Conservation (phyloP, 129 eudicot species). For the Sambucus nigra region DNA sequence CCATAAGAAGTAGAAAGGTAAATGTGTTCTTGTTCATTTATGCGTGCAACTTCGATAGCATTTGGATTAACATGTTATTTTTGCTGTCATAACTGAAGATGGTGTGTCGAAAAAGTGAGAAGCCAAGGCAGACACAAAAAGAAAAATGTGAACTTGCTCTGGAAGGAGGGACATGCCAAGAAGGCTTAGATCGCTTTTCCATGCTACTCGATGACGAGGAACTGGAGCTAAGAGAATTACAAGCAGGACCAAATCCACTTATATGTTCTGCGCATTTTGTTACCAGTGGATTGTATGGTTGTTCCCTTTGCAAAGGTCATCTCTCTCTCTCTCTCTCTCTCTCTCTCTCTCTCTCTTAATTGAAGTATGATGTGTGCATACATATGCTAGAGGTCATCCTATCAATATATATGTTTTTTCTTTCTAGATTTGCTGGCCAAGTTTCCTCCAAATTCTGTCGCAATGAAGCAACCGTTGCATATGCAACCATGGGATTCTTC, state of each 20-base stretch:
- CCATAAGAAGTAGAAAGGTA: slow-evolving; percentile 46
- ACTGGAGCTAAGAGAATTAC: slow-evolving; percentile 70
- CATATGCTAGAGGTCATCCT: slow-evolving; percentile 5
- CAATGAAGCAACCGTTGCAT: slow-evolving; percentile 55
- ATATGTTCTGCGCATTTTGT: slow-evolving; percentile 61
- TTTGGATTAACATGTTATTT: slow-evolving; percentile 2
- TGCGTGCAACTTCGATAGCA: background rate
- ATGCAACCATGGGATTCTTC: slow-evolving; percentile 80
- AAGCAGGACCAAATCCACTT: slow-evolving; percentile 62
- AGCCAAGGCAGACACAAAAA: slow-evolving; percentile 33
- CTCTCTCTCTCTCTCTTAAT: background rate
- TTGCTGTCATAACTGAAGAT: slow-evolving; percentile 31
- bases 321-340: slow-evolving; percentile 3
- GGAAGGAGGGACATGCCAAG: slow-evolving; percentile 37
- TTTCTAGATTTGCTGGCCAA: slow-evolving; percentile 69
- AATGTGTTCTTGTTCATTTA: background rate
- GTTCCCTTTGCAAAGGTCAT: slow-evolving; percentile 92
- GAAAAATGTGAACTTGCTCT: slow-evolving; percentile 63
- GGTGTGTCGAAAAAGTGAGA: slow-evolving; percentile 31
- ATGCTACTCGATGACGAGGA: slow-evolving; percentile 80
- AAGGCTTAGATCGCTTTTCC: slow-evolving; percentile 27
- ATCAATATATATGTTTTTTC: slow-evolving; percentile 6
- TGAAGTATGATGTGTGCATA: background rate
- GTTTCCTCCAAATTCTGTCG: slow-evolving; percentile 81
- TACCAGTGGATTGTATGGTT: slow-evolving; percentile 50